Conservation (phyloP, 2,329 filamentous ascomycete species). For the Curvularia sp. region DNA sequence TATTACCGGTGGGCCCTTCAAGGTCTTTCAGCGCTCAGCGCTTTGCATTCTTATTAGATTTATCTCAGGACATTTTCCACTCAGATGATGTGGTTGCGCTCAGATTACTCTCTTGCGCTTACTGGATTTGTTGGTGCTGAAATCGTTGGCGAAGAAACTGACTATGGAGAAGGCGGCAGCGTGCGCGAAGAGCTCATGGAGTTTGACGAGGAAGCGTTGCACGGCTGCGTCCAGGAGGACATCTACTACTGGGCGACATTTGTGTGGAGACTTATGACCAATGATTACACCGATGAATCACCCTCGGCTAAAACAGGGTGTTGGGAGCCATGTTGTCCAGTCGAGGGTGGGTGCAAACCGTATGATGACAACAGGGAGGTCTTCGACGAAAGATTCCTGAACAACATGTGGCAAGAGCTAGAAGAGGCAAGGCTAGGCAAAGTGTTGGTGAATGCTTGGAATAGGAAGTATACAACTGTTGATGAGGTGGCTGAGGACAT, state of each 20-base stretch:
- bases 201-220: not conserved
- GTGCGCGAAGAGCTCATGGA: not conserved
- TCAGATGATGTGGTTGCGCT: constrained; percentile 12
- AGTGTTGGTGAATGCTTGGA: constrained; percentile 17
- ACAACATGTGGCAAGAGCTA: constrained; percentile 7
- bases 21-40: constrained; percentile 13
- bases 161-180: not conserved
- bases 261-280: not conserved
- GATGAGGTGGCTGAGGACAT: not conserved
- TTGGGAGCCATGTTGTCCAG: constrained; percentile 8
- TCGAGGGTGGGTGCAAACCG: not conserved
- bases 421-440: constrained; percentile 17
- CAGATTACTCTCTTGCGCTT: constrained; percentile 18
- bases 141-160: not conserved
- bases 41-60: constrained; percentile 10
- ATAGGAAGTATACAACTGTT: constrained; percentile 8
- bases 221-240: not conserved
- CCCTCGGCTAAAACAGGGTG: not conserved
- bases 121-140: constrained; percentile 11
- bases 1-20: constrained; percentile 23
- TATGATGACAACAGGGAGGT: not conserved
- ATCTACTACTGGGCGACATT: not conserved
- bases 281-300: not conserved
- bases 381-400: not conserved
- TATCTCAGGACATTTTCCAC: constrained; percentile 13